Evolutionary conservation across 257 asterid species (phyloP), one percentile per base, ranked within the genome.

Genomic region (Agastache rugosa): DNA sequence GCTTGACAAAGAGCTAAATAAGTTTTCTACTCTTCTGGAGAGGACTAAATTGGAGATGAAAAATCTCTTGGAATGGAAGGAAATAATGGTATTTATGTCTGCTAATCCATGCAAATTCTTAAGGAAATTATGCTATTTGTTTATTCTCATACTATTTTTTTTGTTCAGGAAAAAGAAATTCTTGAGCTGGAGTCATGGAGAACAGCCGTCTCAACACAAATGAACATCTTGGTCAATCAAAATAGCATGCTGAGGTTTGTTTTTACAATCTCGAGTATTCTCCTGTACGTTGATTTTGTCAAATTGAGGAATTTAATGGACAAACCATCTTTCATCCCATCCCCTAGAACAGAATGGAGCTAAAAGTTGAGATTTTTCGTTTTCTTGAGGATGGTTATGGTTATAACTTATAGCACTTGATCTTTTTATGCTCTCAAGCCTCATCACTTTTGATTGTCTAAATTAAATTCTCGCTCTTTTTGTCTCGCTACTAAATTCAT

Each of bases 111-210:
- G 8, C 31, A 34, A 6, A 6, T 63, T 11, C 61, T 17, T 56
- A 19, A 37, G 39, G 74, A 65, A 63, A 25, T n/a, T 16, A 2
- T 58, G 65, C 23, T 31, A 19, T 53, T 61, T 47, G 47, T 71
- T 71, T 74, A 81, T 68, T 80, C 11, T n/a, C 2, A 29, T 67
- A 8, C 29, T 61, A 39, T 75, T 23, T 34, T 34, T 58, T 53
- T 60, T 68, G 42, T 54, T 63, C 85, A 92, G 99, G 98, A 87
- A 71, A 85, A 85, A 67, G 96, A 74, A 67, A 68, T 81, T 50
- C 70, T 78, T 22, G 98, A 89, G 76, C 85, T 95, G 8, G 88
- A 88, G 75, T 81, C 97, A 8, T 95, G 97, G 97, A 95, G 86
- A 80, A 80, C 76, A 23, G 69, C 72, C 7, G 82, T 80, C 41